phyloP scores from a whole-genome alignment of 768 basidiomycete species.

The Boletus insuetus region DNA sequence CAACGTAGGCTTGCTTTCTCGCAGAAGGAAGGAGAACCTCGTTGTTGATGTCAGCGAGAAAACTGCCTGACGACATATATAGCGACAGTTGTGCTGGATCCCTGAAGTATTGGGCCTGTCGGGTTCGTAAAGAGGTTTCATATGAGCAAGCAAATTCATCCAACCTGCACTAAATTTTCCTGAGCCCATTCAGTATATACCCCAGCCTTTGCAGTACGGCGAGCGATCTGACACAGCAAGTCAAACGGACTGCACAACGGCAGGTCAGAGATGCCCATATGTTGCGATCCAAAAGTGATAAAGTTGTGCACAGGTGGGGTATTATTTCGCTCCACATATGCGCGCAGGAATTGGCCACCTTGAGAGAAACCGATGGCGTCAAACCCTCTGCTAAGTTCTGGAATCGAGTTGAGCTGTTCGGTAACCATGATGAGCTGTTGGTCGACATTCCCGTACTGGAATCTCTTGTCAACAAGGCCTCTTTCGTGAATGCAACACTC shows the following conservation, averaged over 20 bases:
- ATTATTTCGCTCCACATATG: constrained; percentile 76
- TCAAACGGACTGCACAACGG: constrained; percentile 64
- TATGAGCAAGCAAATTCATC: not conserved
- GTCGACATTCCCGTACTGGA: constrained; percentile 75
- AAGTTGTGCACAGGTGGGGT: constrained; percentile 73
- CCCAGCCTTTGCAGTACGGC: constrained; percentile 55
- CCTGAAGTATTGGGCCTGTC: constrained; percentile 83
- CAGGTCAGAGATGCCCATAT: constrained; percentile 82
- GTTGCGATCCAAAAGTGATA: constrained; percentile 84
- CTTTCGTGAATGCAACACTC: constrained; percentile 33
- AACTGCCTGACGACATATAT: constrained; percentile 61
- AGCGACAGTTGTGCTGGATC: constrained; percentile 58
- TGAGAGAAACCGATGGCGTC: constrained; percentile 90
- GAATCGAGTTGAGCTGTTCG: constrained; percentile 58
- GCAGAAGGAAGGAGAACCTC: constrained; percentile 46
- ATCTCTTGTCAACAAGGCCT: not conserved
- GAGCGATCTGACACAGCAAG: constrained; percentile 65
- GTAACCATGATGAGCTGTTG: constrained; percentile 65
- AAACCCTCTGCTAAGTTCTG: constrained; percentile 68
- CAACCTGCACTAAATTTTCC: constrained; percentile 67
- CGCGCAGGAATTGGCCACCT: constrained; percentile 87
- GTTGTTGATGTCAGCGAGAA: constrained; percentile 78
- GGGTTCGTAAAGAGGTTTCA: not conserved
- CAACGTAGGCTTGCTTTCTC: constrained; percentile 58
- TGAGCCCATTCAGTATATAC: constrained; percentile 80